Conservation (phyloP, 768 basidiomycete genomes). For the Phaffia australis region DNA sequence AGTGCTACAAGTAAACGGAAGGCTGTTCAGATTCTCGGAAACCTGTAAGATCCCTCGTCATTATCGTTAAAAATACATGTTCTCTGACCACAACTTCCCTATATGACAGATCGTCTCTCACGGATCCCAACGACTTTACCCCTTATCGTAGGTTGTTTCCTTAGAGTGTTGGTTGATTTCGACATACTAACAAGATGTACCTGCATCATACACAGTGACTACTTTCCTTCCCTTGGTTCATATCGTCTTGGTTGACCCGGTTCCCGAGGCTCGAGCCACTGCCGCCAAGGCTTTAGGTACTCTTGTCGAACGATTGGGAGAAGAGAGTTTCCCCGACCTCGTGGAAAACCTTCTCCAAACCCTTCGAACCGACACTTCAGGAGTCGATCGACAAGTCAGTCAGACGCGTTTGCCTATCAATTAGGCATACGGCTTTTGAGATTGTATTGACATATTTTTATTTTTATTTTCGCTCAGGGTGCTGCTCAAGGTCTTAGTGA, state of each 20-base stretch:
- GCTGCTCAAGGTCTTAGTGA: constrained; percentile 95
- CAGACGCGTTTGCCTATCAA: neutral
- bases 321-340: constrained; percentile 86
- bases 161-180: neutral
- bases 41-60: constrained; percentile 56
- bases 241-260: constrained; percentile 84
- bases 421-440: neutral
- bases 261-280: constrained; percentile 92
- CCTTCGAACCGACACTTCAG: constrained; percentile 82
- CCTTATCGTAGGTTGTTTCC: constrained; percentile 51
- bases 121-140: constrained; percentile 59
- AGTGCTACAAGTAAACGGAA: constrained; percentile 90
- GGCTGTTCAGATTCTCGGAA: constrained; percentile 95
- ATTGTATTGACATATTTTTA: neutral
- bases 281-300: constrained; percentile 94
- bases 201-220: constrained; percentile 40
- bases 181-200: neutral
- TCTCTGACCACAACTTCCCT: neutral
- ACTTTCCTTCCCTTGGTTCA: constrained; percentile 83
- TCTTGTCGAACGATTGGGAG: constrained; percentile 91
- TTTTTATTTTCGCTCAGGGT: constrained; percentile 41
- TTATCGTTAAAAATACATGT: constrained; percentile 30
- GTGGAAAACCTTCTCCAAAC: constrained; percentile 79
- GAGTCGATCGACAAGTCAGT: constrained; percentile 70
- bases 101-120: constrained; percentile 35